Conservation (phyloP, 371 early-diverging fungal species). For the Mortierella sp. region DNA sequence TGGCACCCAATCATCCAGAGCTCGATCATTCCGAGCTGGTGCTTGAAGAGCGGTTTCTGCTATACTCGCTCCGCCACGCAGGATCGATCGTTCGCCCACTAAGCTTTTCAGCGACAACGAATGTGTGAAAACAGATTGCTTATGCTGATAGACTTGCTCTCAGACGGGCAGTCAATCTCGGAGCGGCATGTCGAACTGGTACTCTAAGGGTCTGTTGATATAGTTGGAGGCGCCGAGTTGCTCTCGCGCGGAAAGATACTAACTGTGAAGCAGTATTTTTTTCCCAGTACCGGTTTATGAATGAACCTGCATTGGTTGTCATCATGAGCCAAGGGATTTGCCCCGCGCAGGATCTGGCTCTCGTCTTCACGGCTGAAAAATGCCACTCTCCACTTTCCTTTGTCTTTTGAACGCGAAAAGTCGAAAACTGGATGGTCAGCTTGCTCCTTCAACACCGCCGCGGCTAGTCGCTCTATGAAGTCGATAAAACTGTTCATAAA, state of each 20-base stretch:
- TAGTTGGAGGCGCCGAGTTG: not conserved
- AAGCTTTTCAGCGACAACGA: not conserved
- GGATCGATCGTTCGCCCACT: conserved; percentile 5
- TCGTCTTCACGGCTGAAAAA: conserved; percentile 7
- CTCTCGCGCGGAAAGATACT: conserved; percentile 1
- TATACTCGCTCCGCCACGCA: conserved; percentile 6
- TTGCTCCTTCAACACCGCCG: conserved; percentile 6
- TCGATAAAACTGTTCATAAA: not conserved
- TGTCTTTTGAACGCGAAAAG: not conserved
- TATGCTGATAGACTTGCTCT: no score
- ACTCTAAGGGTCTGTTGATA: no score
- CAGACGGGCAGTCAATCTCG: no score
- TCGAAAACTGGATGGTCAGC: not conserved
- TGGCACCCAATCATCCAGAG: not conserved
- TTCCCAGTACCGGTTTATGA: conserved; percentile 6
- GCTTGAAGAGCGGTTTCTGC: not conserved
- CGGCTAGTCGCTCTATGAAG: conserved; percentile 2
- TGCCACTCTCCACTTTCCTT: conserved; percentile 1
- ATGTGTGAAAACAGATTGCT: no score
- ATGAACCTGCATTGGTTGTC: conserved; percentile 15
- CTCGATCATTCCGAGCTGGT: not conserved
- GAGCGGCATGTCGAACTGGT: no score
- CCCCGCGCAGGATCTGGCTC: not conserved
- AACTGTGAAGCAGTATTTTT: not conserved
- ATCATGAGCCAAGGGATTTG: not conserved